A percentile compares a stretch with the other conserved stretches of the same genome.
Conservation (phyloP, 1,284 basidiomycete species). For the Fistulina hepatica region DNA sequence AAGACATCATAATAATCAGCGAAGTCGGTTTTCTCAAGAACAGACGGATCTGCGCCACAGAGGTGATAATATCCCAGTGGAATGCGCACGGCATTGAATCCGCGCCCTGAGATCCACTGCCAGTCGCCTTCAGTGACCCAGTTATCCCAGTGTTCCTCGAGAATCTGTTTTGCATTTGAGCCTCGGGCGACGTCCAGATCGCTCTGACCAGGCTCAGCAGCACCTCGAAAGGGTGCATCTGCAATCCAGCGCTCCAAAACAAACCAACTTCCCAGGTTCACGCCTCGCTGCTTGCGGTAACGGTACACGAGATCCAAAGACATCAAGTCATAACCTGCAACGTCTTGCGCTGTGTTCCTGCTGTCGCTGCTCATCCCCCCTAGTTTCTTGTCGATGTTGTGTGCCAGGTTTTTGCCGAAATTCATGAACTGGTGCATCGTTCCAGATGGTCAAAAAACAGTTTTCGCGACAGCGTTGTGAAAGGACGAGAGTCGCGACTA, state of each 20-base stretch:
- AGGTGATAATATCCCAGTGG: constrained; percentile 78
- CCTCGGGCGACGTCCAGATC: constrained; percentile 71
- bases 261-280: constrained; percentile 80
- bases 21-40: constrained; percentile 69
- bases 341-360: too few relatives aligned
- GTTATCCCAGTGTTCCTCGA: constrained; percentile 76
- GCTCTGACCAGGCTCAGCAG: constrained; percentile 48
- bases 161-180: constrained; percentile 41
- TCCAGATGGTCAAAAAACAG: too few relatives aligned
- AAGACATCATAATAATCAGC: constrained; percentile 48
- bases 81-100: constrained; percentile 77
- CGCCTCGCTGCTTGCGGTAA: constrained; percentile 69
- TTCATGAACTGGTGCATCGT: too few relatives aligned
- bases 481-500: too few relatives aligned
- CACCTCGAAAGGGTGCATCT: constrained; percentile 42
- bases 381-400: too few relatives aligned
- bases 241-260: constrained; percentile 70
- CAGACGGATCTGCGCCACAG: constrained; percentile 46
- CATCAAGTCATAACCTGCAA: too few relatives aligned
- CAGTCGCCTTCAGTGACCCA: constrained; percentile 68
- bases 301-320: too few relatives aligned
- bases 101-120: constrained; percentile 61
- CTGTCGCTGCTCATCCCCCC: too few relatives aligned
- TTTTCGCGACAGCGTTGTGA: too few relatives aligned
- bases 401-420: too few relatives aligned